Percentiles rank a stretch among this genome's conserved stretches.
These are phyloP conservation scores for Leccinum obscurum DNA, from an alignment of 768 basidiomycete genomes.

Conservation along the genomic window DNA sequence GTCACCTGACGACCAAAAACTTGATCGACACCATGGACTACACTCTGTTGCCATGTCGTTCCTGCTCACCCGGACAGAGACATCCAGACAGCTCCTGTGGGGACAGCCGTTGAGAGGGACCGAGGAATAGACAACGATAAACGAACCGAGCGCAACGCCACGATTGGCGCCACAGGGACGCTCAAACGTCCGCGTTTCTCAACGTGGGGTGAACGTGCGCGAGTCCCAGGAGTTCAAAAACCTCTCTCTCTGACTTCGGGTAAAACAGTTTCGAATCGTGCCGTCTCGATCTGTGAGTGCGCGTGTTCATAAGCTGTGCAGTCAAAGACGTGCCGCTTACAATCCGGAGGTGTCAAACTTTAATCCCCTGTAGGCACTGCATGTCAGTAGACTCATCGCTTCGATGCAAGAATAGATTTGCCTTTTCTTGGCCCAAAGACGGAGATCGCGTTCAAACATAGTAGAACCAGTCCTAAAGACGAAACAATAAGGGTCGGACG, in stretches of 20 bases:
- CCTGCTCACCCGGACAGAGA: background rate
- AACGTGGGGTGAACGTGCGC: conserved; percentile 69
- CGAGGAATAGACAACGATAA: background rate
- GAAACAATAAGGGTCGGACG: background rate
- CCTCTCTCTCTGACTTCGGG: conserved; percentile 67
- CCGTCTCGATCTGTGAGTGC: conserved; percentile 44
- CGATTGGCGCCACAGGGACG: conserved; percentile 11
- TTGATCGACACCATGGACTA: background rate
- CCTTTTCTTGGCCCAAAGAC: conserved; percentile 71
- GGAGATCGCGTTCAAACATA: conserved; percentile 86
- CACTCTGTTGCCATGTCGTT: background rate
- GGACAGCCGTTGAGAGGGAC: background rate
- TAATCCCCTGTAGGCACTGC: conserved; percentile 51
- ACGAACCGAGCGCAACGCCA: background rate
- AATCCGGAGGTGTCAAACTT: conserved; percentile 85
- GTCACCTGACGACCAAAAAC: background rate
- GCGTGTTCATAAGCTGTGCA: background rate
- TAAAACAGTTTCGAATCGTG: conserved; percentile 60
- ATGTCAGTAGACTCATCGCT: background rate
- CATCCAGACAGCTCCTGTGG: background rate
- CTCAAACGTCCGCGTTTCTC: conserved; percentile 69
- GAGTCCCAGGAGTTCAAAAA: conserved; percentile 70
- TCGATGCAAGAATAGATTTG: conserved; percentile 24
- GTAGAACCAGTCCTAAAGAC: conserved; percentile 75
- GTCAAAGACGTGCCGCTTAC: conserved; percentile 40